Percentiles rank a stretch among this genome's conserved stretches.
These are phyloP conservation scores for Cicer judaicum DNA, from an alignment of 306 rosid genomes.

Conservation along the genomic window DNA sequence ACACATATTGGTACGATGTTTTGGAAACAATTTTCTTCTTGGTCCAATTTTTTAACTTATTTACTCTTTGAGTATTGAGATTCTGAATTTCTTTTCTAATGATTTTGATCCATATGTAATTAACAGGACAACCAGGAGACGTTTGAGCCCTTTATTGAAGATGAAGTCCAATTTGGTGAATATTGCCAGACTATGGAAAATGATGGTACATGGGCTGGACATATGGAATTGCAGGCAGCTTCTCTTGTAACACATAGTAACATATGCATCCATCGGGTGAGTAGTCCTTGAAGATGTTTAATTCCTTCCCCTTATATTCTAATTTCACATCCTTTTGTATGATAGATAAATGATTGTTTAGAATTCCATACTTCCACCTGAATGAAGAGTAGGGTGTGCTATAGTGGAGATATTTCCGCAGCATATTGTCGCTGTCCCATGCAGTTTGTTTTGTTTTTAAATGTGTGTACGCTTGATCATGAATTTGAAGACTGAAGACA, in stretches of 20 bases:
- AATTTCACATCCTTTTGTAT: not conserved
- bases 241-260: conserved; percentile 78
- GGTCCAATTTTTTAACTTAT: not conserved
- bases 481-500: not conserved
- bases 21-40: conserved; percentile 14
- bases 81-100: conserved; percentile 12
- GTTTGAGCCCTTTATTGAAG: conserved; percentile 92
- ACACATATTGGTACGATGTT: conserved; percentile 68
- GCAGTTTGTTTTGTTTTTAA: conserved; percentile 2
- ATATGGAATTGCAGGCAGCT: conserved; percentile 92
- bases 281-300: conserved; percentile 30
- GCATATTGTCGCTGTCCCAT: conserved; percentile 31
- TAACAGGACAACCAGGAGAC: conserved; percentile 70
- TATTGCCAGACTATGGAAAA: conserved; percentile 80
- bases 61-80: not conserved
- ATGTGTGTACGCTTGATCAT: conserved; percentile 1
- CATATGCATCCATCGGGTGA: conserved; percentile 81
- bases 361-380: conserved; percentile 25
- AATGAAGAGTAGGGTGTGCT: conserved; percentile 28
- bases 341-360: conserved; percentile 22
- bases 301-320: conserved; percentile 28
- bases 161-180: conserved; percentile 78
- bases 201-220: conserved; percentile 92
- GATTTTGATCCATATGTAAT: conserved; percentile 23
- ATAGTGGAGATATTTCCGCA: conserved; percentile 30